Percentiles rank a stretch among this genome's conserved stretches.
These are phyloP conservation scores for Ulota crispa DNA, from an alignment of 225 moss, liverwort and hornwort species.

Conservation along the genomic window DNA sequence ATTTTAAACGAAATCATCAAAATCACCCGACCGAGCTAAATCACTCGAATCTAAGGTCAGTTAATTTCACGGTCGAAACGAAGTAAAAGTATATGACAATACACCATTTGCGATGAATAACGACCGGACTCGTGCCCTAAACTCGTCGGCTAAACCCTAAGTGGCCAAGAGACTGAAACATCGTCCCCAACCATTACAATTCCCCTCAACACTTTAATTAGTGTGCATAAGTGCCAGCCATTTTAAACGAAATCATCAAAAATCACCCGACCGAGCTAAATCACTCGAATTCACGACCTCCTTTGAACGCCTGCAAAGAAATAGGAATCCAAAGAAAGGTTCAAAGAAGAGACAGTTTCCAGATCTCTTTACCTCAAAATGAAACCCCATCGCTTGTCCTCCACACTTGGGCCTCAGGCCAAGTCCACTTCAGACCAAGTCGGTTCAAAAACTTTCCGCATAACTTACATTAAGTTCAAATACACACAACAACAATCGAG, in stretches of 20 bases:
- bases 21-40: neutral
- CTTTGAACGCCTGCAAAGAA: neutral
- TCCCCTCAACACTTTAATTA: neutral
- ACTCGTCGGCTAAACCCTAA: neutral
- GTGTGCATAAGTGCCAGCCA: neutral
- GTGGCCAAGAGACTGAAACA: neutral
- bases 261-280: neutral
- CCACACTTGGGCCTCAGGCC: neutral
- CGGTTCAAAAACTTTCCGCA: slow-evolving; percentile 1
- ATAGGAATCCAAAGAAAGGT: neutral
- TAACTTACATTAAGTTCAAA: neutral
- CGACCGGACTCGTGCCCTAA: neutral
- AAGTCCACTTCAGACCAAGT: neutral
- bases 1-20: neutral
- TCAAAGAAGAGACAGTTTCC: neutral
- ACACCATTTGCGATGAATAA: neutral
- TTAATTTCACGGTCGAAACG: too few relatives aligned
- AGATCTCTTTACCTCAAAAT: slow-evolving; percentile 12
- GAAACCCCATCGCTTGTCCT: neutral
- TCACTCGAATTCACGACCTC: neutral
- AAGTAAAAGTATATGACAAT: neutral
- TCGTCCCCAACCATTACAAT: neutral
- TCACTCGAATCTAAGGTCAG: slow-evolving; percentile 11
- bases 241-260: neutral
- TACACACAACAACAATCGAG: neutral